Evolutionary conservation across 2,329 filamentous ascomycete genomes (phyloP), one percentile per base, ranked within the genome.

Genomic region (Rhinocladiella mackenziei): DNA sequence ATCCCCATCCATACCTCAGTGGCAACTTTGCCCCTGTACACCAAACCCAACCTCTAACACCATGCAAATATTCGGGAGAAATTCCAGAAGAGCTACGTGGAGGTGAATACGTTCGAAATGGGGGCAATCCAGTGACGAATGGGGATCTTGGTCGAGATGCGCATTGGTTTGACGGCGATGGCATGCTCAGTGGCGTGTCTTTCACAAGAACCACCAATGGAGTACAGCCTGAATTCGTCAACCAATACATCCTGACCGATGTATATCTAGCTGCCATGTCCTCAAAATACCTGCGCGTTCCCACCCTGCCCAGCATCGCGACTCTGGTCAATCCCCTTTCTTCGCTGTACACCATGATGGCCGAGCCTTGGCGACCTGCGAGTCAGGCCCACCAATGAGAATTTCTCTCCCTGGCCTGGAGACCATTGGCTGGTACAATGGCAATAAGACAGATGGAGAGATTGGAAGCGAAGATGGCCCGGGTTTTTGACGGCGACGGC

Each of bases 81-180:
- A 80, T 86, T 37, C 83, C 83, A 1, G 50, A 65, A n/a, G 82
- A 85, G 49, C 70, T 87, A 29, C 71, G 72, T 6, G 83, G 81
- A 1, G 83, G 83, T 9, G 76, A 86, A 62, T 86, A 86, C 56
- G 77, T 86, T 19, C 77, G 83, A 11, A 87, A 86, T 58, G 83
- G 83, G 29, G 80, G 77, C 19, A 86, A 86, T 56, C 81, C 83
- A 4, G 68, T 83, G 5, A 73, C 73, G 19, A 80, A 84, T 45
- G 68, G 76, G 15, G 76, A 83, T 41, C 60, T 78, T 2, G 74
- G 73, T 28, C 72, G 80, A 51, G 79, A 83, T 58, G 74, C 78
- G 6, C 83, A 86, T 58, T 86, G 81, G 81, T 86, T 86, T 50
- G 83, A 86, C 54, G 83, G 83, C 22, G 82, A 86, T 59, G 83